phyloP scores from a whole-genome alignment of 306 rosid genomes.

The Prunus mongolica region DNA sequence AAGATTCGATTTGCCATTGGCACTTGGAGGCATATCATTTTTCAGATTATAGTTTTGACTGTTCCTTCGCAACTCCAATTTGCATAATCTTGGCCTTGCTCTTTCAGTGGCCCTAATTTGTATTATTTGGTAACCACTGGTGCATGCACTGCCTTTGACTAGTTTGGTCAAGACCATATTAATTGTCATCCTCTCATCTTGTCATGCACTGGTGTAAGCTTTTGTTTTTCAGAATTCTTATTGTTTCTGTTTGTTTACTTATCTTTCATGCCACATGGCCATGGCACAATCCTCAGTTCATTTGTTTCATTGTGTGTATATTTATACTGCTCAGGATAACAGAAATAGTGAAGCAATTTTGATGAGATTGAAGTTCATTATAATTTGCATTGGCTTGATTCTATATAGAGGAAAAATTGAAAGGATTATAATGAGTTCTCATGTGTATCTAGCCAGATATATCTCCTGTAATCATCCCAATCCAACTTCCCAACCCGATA shows the following conservation, averaged over 20 bases:
- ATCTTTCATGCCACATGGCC: no score
- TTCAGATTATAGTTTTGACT: not conserved
- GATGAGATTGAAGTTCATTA: not conserved
- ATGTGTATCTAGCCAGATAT: not conserved
- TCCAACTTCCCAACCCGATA: not conserved
- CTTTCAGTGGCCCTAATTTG: not conserved
- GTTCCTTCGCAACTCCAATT: not conserved
- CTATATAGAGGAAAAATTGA: not conserved
- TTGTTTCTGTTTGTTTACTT: no score
- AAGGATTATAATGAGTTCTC: not conserved
- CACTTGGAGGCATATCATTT: not conserved
- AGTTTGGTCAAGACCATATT: not conserved
- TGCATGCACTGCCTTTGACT: not conserved
- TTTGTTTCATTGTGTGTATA: not conserved
- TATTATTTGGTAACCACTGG: not conserved
- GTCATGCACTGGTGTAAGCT: not conserved
- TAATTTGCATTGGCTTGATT: not conserved
- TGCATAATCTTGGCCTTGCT: not conserved
- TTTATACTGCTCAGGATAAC: not conserved
- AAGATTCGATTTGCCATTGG: slow-evolving; percentile 14
- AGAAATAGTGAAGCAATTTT: no score
- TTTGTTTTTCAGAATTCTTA: not conserved
- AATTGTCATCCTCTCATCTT: not conserved
- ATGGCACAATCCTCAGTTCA: no score
- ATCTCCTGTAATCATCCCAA: not conserved